Percentiles rank a stretch among this genome's conserved stretches.
These are phyloP conservation scores for Tetrapisispora fleetii DNA, from an alignment of 805 yeast species.

Conservation along the genomic window DNA sequence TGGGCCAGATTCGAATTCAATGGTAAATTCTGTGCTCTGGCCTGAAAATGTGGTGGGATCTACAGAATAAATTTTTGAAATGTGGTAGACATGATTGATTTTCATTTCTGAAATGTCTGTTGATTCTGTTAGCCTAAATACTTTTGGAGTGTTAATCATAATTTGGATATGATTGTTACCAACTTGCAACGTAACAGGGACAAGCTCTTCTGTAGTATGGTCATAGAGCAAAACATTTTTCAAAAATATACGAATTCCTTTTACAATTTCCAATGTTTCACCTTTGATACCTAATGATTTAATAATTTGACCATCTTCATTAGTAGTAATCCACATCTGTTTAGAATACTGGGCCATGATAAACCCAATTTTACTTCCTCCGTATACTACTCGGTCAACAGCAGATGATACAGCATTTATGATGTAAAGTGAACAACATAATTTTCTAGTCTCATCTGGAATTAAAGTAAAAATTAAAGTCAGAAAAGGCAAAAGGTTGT, in stretches of 20 bases:
- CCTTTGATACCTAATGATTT: conserved; percentile 35
- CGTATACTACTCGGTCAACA: conserved; percentile 16
- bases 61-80: conserved; percentile 33
- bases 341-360: conserved; percentile 13
- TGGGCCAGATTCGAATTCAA: conserved; percentile 20
- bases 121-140: conserved; percentile 24
- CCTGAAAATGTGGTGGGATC: conserved; percentile 33
- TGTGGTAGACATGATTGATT: conserved; percentile 33
- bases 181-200: conserved; percentile 51
- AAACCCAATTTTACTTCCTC: background rate
- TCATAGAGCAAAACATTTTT: conserved; percentile 41
- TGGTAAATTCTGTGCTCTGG: conserved; percentile 39
- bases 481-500: conserved; percentile 16
- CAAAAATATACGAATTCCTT: conserved; percentile 40
- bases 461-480: conserved; percentile 34
- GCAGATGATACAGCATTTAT: conserved; percentile 31
- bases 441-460: conserved; percentile 42
- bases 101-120: conserved; percentile 27
- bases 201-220: conserved; percentile 35
- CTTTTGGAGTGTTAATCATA: conserved; percentile 32
- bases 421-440: conserved; percentile 46
- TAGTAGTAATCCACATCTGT: conserved; percentile 34
- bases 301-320: conserved; percentile 34
- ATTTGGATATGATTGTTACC: conserved; percentile 60
- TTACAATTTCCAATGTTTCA: conserved; percentile 30